Evolutionary conservation across 2,329 filamentous ascomycete species (phyloP).

Genomic region (Corynespora cassiicola): DNA sequence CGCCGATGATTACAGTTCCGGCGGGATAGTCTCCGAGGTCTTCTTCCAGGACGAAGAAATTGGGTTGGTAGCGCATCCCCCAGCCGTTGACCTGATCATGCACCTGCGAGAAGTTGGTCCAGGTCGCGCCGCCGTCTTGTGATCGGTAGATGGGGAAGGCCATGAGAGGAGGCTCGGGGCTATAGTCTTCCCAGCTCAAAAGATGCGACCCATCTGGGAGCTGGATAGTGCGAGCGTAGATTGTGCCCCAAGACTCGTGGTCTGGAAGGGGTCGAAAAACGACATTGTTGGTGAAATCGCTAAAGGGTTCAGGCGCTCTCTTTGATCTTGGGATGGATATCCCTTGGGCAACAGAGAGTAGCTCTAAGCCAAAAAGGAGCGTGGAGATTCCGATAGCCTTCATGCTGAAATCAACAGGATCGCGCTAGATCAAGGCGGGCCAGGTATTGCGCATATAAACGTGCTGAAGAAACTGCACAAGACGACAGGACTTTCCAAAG

Average conservation of each 20-base stretch:
- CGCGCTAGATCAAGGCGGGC: no score
- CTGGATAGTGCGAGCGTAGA: conserved; percentile 54
- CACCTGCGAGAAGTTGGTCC: conserved; percentile 67
- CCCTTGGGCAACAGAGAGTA: no score
- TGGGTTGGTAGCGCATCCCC: conserved; percentile 61
- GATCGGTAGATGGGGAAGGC: conserved; percentile 48
- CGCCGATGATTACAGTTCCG: conserved; percentile 46
- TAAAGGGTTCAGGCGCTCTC: conserved; percentile 1
- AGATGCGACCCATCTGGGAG: conserved; percentile 47
- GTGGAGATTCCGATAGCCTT: no score
- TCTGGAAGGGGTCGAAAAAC: conserved; percentile 46
- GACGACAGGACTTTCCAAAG: no score
- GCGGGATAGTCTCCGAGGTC: conserved; percentile 4
- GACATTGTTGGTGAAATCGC: conserved; percentile 25
- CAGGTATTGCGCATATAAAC: no score
- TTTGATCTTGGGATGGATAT: no score
- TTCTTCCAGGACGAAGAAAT: conserved; percentile 1
- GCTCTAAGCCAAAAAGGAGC: no score
- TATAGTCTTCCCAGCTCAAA: conserved; percentile 57
- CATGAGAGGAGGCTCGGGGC: conserved; percentile 37
- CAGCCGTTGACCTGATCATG: conserved; percentile 66
- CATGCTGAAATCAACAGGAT: no score
- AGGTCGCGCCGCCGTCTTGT: conserved; percentile 54
- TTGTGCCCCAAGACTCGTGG: conserved; percentile 47
- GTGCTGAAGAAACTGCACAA: no score